Evolutionary conservation across 805 yeast genomes (phyloP).

Genomic region (Candida insectorum): DNA sequence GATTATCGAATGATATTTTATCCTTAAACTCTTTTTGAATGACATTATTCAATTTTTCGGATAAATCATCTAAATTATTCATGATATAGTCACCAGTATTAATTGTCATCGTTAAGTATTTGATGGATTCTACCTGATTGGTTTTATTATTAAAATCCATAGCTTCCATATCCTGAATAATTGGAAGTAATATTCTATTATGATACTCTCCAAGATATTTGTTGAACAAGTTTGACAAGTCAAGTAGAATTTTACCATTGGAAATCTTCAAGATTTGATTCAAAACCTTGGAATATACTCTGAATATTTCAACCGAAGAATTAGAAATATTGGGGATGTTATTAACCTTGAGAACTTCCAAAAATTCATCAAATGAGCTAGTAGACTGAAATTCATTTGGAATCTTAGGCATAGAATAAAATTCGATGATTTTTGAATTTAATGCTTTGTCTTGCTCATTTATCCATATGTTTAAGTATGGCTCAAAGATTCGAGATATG

Average conservation of each 20-base stretch:
- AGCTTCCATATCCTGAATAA: constrained; percentile 12
- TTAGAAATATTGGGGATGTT: constrained; percentile 68
- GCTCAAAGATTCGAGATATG: constrained; percentile 72
- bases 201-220: constrained; percentile 56
- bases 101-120: constrained; percentile 65
- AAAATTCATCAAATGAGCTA: constrained; percentile 21
- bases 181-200: constrained; percentile 28
- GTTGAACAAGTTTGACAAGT: constrained; percentile 57
- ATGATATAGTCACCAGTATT: constrained; percentile 91
- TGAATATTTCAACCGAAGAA: constrained; percentile 84
- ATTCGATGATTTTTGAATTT: constrained; percentile 60
- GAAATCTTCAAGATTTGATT: constrained; percentile 52
- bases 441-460: constrained; percentile 72
- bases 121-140: constrained; percentile 58
- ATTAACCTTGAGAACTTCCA: constrained; percentile 39
- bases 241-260: constrained; percentile 44
- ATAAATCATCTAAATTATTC: constrained; percentile 72
- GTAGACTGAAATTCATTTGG: constrained; percentile 33
- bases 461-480: constrained; percentile 82
- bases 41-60: constrained; percentile 49
- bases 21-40: constrained; percentile 32
- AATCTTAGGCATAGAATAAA: constrained; percentile 55
- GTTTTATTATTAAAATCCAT: constrained; percentile 12
- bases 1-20: constrained; percentile 49
- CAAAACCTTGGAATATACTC: constrained; percentile 68